Percentiles rank a stretch among this genome's conserved stretches.
Evolutionary conservation across 2,329 filamentous ascomycete genomes (phyloP).

Genomic region (Fusarium staphyleae): DNA sequence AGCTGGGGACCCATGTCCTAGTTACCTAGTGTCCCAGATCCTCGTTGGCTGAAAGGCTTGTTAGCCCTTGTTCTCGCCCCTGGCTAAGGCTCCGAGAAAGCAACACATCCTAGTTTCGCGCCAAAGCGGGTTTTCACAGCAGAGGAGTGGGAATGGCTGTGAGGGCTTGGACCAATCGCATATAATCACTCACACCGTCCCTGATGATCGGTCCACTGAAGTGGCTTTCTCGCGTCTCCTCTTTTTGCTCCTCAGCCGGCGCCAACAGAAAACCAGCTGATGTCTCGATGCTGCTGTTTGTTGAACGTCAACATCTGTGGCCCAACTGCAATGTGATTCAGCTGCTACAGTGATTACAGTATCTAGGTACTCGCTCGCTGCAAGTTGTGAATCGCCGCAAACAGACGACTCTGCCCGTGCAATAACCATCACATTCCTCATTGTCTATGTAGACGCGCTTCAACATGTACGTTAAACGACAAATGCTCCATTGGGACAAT

Average conservation of each 20-base stretch:
- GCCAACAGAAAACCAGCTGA: constrained; percentile 29
- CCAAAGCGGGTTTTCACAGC: constrained; percentile 7
- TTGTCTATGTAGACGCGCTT: neutral
- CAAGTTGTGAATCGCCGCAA: neutral
- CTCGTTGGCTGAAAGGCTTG: constrained; percentile 19
- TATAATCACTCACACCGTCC: constrained; percentile 5
- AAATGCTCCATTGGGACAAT: neutral
- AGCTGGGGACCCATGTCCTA: constrained; percentile 17
- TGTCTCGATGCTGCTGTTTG: constrained; percentile 1
- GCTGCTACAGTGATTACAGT: neutral
- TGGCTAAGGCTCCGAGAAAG: constrained; percentile 33
- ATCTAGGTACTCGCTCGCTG: neutral
- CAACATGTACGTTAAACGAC: neutral
- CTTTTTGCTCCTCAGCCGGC: constrained; percentile 12
- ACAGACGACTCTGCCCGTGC: no score
- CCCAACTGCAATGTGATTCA: constrained; percentile 2
- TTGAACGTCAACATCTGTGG: constrained; percentile 21
- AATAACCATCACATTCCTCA: neutral
- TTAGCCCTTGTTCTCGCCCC: constrained; percentile 14
- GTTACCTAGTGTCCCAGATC: neutral
- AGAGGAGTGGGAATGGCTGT: constrained; percentile 5
- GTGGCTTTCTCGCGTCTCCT: constrained; percentile 17
- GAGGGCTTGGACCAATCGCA: constrained; percentile 20
- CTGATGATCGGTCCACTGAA: constrained; percentile 26
- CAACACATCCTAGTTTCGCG: constrained; percentile 30